A percentile compares a stretch with the other conserved stretches of the same genome.
Conservation (phyloP, 2,329 filamentous ascomycete genomes). For the Fusarium nisikadoi region DNA sequence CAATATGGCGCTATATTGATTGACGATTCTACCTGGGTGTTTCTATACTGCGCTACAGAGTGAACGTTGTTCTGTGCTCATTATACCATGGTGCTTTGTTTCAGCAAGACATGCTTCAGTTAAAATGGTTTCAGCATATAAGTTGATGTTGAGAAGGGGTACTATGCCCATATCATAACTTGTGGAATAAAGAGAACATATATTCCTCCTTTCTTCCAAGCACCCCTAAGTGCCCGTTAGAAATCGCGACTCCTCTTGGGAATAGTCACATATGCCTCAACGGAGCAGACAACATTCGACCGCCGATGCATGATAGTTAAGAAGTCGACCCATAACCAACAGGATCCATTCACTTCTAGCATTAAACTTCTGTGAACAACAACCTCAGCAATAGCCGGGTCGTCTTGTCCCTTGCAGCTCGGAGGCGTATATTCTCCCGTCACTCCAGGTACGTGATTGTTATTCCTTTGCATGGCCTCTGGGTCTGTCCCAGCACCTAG, state of each 20-base stretch:
- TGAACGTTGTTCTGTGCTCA: not conserved
- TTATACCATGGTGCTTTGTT: conserved; percentile 32
- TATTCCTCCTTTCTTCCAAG: not conserved
- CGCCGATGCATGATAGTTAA: not conserved
- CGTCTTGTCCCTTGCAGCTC: not conserved
- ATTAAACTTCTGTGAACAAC: not conserved
- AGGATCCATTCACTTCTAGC: not conserved
- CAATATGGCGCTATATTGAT: conserved; percentile 10
- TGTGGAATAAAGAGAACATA: not conserved
- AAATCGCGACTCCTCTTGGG: not conserved
- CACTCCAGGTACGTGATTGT: not conserved
- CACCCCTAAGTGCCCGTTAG: not conserved
- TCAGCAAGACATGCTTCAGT: conserved; percentile 12
- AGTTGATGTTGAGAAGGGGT: not conserved
- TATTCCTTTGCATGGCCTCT: not conserved
- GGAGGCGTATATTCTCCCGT: not conserved
- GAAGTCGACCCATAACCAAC: not conserved
- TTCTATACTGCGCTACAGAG: not conserved
- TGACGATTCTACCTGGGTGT: not conserved
- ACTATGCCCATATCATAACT: not conserved
- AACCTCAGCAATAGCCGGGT: not conserved
- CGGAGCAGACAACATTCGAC: not conserved
- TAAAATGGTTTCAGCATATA: conserved; percentile 13
- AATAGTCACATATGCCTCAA: not conserved
- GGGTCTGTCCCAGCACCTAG: not conserved